These are phyloP conservation scores for Phylloporus sp. DNA, from an alignment of 768 basidiomycete species.

Conservation along the genomic window DNA sequence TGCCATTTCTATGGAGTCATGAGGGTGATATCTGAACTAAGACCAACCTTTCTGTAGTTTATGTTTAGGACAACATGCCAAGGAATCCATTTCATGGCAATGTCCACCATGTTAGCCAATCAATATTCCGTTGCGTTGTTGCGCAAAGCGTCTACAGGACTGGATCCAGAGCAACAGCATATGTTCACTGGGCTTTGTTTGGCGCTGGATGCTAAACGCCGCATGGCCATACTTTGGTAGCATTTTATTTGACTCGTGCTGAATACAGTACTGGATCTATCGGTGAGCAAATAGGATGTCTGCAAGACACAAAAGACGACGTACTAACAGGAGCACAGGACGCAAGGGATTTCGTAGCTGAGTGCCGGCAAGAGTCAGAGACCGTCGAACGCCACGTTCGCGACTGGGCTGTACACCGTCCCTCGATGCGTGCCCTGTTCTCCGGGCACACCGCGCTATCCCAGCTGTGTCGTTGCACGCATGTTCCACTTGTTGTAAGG, in stretches of 20 bases:
- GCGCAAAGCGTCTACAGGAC: constrained; percentile 58
- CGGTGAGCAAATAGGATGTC: constrained; percentile 39
- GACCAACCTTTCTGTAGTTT: constrained; percentile 34
- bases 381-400: constrained; percentile 1
- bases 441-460: constrained; percentile 50
- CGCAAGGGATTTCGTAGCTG: constrained; percentile 41
- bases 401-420: constrained; percentile 41
- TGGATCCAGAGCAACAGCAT: constrained; percentile 45
- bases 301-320: constrained; percentile 48
- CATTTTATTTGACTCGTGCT: constrained; percentile 44
- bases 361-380: not conserved
- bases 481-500: constrained; percentile 61
- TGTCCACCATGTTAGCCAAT: no score
- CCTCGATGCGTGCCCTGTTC: constrained; percentile 48
- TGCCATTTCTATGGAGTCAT: constrained; percentile 43
- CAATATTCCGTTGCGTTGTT: constrained; percentile 55
- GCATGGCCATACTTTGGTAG: constrained; percentile 43
- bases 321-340: constrained; percentile 56
- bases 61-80: constrained; percentile 57
- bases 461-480: constrained; percentile 40
- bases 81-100: constrained; percentile 61
- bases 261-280: constrained; percentile 44
- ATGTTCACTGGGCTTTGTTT: constrained; percentile 28
- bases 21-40: constrained; percentile 20
- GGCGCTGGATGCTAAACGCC: not conserved